Evolutionary conservation across 805 yeast species (phyloP).

Genomic region (Candida nitratophila): DNA sequence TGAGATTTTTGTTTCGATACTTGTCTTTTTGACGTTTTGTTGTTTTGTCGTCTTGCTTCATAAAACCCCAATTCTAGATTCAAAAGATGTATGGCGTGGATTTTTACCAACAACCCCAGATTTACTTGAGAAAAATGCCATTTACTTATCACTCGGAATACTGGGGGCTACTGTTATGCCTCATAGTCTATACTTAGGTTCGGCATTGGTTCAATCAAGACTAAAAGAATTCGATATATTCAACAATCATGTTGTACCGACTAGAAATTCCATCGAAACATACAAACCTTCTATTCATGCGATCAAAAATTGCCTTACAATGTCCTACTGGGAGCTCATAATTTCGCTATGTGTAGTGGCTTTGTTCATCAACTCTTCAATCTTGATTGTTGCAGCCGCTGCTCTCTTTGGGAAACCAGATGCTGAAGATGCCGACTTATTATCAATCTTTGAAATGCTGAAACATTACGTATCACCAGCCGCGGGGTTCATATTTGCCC

Average conservation of each 20-base stretch:
- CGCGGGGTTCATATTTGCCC: conserved; percentile 79
- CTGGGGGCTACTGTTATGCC: conserved; percentile 97
- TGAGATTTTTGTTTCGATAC: conserved; percentile 63
- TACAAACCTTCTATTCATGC: conserved; percentile 73
- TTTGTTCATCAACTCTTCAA: conserved; percentile 78
- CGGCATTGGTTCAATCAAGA: conserved; percentile 83
- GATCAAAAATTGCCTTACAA: conserved; percentile 62
- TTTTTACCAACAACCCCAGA: conserved; percentile 59
- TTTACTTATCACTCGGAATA: conserved; percentile 74
- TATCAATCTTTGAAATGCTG: conserved; percentile 64
- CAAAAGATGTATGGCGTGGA: conserved; percentile 50
- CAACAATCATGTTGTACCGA: conserved; percentile 3
- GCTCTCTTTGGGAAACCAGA: conserved; percentile 65
- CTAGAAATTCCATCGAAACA: neutral
- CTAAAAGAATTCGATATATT: conserved; percentile 64
- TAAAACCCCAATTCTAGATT: conserved; percentile 48
- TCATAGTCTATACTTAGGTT: conserved; percentile 77
- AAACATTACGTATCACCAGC: conserved; percentile 55
- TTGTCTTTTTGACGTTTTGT: conserved; percentile 66
- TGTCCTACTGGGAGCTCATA: conserved; percentile 64
- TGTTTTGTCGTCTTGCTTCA: conserved; percentile 70
- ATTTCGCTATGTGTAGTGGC: conserved; percentile 75
- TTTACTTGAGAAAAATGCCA: conserved; percentile 53
- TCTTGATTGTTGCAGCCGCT: conserved; percentile 75
- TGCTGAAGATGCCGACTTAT: conserved; percentile 75